Evolutionary conservation across 495 filamentous ascomycete genomes (phyloP), one percentile per base, ranked within the genome.

Genomic region (Bathelium albidoporum): DNA sequence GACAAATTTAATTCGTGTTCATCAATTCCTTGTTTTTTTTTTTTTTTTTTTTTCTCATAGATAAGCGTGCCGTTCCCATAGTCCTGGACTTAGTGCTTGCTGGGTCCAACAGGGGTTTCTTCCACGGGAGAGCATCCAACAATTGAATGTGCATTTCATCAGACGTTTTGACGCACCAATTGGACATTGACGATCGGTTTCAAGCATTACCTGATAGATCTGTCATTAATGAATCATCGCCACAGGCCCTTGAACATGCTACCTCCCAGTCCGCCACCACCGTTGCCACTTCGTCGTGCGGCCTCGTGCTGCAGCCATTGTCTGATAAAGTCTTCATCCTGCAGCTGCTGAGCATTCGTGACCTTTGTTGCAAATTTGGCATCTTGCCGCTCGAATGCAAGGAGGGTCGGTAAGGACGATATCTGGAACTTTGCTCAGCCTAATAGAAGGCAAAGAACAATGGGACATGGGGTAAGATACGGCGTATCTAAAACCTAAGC

Each of bases 331-430:
- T 70, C 70, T 29, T 74, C 72, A 65, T 86, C 80, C 4, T 75
- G 79, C 71, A 90, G 71, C 59, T 79, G 69, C 61, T 78, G 75
- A n/a, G 74, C 76, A 65, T 81, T 78, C 14, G 74, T 75, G 26
- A 89, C 66, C 73, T 80, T 82, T 20, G 81, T 83, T 55, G 77
- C 73, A 0, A 76, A 59, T 69, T 84, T 79, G 4, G 84, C 77
- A 67, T 87, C 83, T 45, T 80, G 79, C n/a, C 80, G 77, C 55
- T 81, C 80, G 66, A 90, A 90, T 29, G 81, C 78, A 28, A 89
- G 74, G 43, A 91, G 68, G n/a, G 85, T 88, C 26, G 88, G 88
- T 65, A 89, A 75, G 10, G 78, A 78, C 53, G 58, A 53, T 64
- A 62, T 34, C 65, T 32, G 31, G 62, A 49, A 16, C 41, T 66